phyloP scores from a whole-genome alignment of 495 filamentous ascomycete genomes.

The Penicillium argentinense region DNA sequence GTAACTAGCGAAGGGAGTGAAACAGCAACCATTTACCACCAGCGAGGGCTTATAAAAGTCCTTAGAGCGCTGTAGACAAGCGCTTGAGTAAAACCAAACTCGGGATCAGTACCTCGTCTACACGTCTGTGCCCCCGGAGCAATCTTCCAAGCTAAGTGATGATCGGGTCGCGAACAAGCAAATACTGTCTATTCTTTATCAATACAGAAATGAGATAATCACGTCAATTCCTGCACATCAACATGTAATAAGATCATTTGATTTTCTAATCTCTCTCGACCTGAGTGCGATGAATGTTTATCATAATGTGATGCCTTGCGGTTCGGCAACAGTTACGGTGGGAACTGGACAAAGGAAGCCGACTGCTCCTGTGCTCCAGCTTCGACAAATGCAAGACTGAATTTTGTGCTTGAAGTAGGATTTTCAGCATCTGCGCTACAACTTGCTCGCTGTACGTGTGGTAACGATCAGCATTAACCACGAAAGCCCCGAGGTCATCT shows the following conservation, averaged over 20 bases:
- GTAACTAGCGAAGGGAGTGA: conserved; percentile 13
- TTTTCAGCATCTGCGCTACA: conserved; percentile 18
- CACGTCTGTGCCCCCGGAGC: conserved; percentile 15
- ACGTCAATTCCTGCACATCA: conserved; percentile 17
- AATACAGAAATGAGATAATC: conserved; percentile 21
- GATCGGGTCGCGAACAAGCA: conserved; percentile 22
- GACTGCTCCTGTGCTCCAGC: conserved; percentile 20
- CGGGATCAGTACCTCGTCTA: conserved; percentile 22
- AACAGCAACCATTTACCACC: conserved; percentile 8
- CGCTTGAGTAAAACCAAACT: conserved; percentile 21
- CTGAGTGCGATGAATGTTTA: conserved; percentile 17
- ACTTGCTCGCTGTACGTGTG: conserved; percentile 22
- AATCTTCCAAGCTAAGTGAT: conserved; percentile 19
- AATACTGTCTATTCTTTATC: conserved; percentile 17
- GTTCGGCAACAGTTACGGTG: conserved; percentile 17
- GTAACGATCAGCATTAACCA: conserved; percentile 19
- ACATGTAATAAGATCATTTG: conserved; percentile 17
- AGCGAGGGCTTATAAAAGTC: conserved; percentile 15
- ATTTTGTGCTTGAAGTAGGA: conserved; percentile 21
- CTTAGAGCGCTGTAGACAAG: conserved; percentile 14
- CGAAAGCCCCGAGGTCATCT: conserved; percentile 18
- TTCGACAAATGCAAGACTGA: conserved; percentile 5
- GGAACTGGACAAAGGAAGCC: conserved; percentile 22
- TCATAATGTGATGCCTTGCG: conserved; percentile 18
- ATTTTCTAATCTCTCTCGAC: conserved; percentile 13